Base-by-base conservation (phyloP, 192 early-diverging fungal genomes). In the Spinellus fusiger region DNA sequence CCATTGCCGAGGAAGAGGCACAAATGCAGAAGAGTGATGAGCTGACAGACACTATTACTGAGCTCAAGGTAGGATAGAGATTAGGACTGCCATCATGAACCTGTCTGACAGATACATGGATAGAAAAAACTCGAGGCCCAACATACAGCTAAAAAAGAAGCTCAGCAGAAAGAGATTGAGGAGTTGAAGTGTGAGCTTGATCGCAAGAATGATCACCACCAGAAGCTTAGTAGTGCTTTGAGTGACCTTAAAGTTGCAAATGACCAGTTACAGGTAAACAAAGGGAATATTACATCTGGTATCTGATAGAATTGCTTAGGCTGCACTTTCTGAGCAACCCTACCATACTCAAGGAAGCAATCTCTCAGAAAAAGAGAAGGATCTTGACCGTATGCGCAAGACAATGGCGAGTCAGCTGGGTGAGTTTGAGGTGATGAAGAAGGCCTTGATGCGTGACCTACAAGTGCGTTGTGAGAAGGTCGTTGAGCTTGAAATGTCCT, bases 351-450 rank as follows among this genome's bases (percentile, higher is more conserved):
- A 32, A 2, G 32, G 31, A 54, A 57, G 49, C 23, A 56, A 66
- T 29, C 12, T 66, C 35, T 55, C 65, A 10, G 83, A 87, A 53
- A 82, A 80, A 55, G 88, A 88, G 65, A 84, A 84, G 49, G 89
- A 92, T 48, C 74, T 91, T 67, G 90, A 91, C 56, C 73, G 84
- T 44, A 86, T 94, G 70, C 75, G 87, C 53, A 73, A 68, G 38
- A 63, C 57, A 16, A 73, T 73, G 71, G 62, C 55, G 9, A 54
- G 67, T 26, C 71, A 73, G 40, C 81, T 97, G 52, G 75, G 85
- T 23, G 95, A 99, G 55, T 98, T 95, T 77, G 97, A 99, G 63
- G 84, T 87, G 49, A 96, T 96, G 94, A 96, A 96, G 78, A 95
- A 96, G 84, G 91, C 91, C 32, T 77, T 99, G 61, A 95, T 98